Percentiles rank a stretch among this genome's conserved stretches.
phyloP scores from a whole-genome alignment of 148 eudicot genomes.

The Spergularia marina region DNA sequence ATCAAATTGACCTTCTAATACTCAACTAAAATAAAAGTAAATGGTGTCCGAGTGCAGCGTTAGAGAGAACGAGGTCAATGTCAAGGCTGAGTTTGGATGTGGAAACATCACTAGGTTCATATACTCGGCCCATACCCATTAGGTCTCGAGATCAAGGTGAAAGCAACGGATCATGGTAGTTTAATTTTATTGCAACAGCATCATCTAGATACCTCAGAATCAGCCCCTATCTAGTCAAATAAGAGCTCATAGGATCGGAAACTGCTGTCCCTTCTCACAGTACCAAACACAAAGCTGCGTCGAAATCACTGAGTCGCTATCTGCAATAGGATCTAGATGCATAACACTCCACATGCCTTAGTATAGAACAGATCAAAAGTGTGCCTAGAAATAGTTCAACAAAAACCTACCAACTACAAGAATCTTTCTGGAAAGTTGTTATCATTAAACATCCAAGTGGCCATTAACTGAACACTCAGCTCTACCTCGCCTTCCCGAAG shows the following conservation, averaged over 20 bases:
- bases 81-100: no score
- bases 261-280: background rate
- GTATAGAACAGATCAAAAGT: background rate
- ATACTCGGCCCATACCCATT: background rate
- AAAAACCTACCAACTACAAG: background rate
- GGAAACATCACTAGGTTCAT: background rate
- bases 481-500: no score
- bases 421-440: background rate
- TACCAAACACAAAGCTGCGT: background rate
- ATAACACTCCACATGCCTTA: background rate
- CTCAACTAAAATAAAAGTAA: no score
- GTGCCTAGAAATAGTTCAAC: background rate
- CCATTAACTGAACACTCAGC: background rate
- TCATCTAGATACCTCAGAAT: background rate
- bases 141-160: background rate
- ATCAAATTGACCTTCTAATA: no score
- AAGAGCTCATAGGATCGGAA: background rate
- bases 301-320: background rate
- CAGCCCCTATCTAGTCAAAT: background rate
- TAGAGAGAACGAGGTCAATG: no score
- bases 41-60: no score
- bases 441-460: background rate
- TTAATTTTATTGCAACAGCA: background rate
- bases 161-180: background rate
- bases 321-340: background rate